Conservation (phyloP, 1,139 yeast genomes). For the Candida sp. region DNA sequence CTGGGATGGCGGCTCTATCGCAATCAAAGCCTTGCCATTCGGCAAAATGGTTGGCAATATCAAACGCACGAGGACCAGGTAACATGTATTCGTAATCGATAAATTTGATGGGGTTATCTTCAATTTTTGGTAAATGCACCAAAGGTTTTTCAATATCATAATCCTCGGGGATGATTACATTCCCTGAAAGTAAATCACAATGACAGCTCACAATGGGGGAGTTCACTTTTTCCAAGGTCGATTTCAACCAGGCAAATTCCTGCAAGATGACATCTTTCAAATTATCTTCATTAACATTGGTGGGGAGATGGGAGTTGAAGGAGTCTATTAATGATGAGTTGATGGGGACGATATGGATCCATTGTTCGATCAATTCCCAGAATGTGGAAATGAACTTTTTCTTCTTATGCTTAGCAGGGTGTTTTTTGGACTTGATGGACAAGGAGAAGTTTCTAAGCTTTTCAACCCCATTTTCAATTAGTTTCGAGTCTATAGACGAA, state of each 20-base stretch:
- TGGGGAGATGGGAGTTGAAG: constrained; percentile 31
- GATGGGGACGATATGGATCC: constrained; percentile 61
- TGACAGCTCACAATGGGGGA: constrained; percentile 66
- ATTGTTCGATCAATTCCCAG: constrained; percentile 59
- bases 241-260: constrained; percentile 57
- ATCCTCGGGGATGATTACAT: constrained; percentile 57
- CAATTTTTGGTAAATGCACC: constrained; percentile 20
- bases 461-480: constrained; percentile 50
- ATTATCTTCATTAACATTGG: constrained; percentile 23
- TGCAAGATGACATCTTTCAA: constrained; percentile 34
- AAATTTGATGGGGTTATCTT: constrained; percentile 52
- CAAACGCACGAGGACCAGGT: constrained; percentile 80
- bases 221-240: constrained; percentile 28
- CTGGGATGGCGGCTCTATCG: constrained; percentile 57
- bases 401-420: constrained; percentile 11
- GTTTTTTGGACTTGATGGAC: constrained; percentile 5
- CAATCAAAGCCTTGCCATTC: constrained; percentile 90
- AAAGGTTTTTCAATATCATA: constrained; percentile 12
- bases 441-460: constrained; percentile 36
- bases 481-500: constrained; percentile 36
- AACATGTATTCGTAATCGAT: constrained; percentile 82
- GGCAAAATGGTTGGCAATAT: constrained; percentile 80
- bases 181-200: constrained; percentile 72
- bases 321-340: constrained; percentile 39
- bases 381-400: constrained; percentile 41